Percentiles rank a stretch among this genome's conserved stretches.
Conservation (phyloP, 2,329 filamentous ascomycete species). For the Knufia fluminis region DNA sequence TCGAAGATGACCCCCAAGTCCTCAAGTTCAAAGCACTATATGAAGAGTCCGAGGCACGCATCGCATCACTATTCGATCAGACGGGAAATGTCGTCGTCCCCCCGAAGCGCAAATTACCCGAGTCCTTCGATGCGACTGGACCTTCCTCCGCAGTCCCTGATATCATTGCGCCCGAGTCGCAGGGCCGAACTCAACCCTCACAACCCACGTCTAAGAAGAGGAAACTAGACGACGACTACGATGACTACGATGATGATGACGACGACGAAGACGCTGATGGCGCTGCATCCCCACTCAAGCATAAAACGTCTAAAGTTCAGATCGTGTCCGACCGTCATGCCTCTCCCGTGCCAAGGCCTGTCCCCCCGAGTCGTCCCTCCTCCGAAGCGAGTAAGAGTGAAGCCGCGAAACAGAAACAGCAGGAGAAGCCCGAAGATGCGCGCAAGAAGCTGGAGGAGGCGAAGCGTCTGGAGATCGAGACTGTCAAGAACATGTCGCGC, state of each 20-base stretch:
- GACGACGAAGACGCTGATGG: conserved; percentile 47
- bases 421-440: conserved; percentile 71
- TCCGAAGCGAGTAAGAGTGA: conserved; percentile 35
- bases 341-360: conserved; percentile 42
- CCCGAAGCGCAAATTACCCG: conserved; percentile 7
- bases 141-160: conserved; percentile 20
- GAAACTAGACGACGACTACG: conserved; percentile 66
- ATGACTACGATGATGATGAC: conserved; percentile 55
- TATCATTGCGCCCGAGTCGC: conserved; percentile 36
- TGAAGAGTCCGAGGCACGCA: conserved; percentile 64
- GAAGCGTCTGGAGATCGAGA: conserved; percentile 81
- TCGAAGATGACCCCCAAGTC: conserved; percentile 61
- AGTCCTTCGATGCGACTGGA: conserved; percentile 8
- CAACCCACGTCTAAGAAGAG: conserved; percentile 54
- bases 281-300: conserved; percentile 41
- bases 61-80: conserved; percentile 63
- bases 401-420: conserved; percentile 51
- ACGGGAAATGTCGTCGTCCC: conserved; percentile 23
- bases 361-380: conserved; percentile 40
- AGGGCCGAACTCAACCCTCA: conserved; percentile 41
- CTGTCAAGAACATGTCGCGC: conserved; percentile 81
- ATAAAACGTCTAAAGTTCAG: conserved; percentile 33
- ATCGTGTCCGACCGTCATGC: conserved; percentile 25
- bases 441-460: conserved; percentile 89
- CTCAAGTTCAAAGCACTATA: conserved; percentile 69